Conservation (phyloP, 2,329 filamentous ascomycete genomes). For the Hymenoscyphus fraxineus region DNA sequence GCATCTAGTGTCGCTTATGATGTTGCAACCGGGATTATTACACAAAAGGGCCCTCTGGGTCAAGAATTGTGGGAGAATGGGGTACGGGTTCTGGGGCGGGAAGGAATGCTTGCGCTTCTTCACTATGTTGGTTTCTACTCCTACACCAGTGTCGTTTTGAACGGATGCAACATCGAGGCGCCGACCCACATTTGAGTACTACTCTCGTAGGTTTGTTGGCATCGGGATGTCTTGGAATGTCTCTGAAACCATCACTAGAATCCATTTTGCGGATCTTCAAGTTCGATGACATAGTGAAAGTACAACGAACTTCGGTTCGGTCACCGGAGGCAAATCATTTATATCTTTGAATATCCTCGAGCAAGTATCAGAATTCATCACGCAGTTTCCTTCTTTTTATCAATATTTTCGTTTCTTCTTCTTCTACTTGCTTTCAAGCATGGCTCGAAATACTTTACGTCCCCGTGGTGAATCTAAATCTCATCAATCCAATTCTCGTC, state of each 20-base stretch:
- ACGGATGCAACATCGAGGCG: slow-evolving; percentile 1
- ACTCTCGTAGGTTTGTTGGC: not conserved
- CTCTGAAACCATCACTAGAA: not conserved
- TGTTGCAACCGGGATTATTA: not conserved
- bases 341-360: not conserved
- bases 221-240: not conserved
- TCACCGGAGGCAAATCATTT: not conserved
- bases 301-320: not conserved
- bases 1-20: slow-evolving; percentile 1
- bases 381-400: not conserved
- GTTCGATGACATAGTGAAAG: not conserved
- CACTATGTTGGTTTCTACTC: slow-evolving; percentile 4
- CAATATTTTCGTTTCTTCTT: not conserved
- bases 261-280: not conserved
- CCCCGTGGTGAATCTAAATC: not conserved
- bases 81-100: not conserved
- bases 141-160: slow-evolving; percentile 2
- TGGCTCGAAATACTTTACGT: not conserved
- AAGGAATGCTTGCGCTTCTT: slow-evolving; percentile 3
- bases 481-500: not conserved
- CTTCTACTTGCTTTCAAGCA: not conserved
- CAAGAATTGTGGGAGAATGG: not conserved
- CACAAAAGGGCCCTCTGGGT: not conserved
- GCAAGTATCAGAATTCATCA: not conserved
- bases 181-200: not conserved